Base-by-base conservation (phyloP, 73 alveolate genomes). In the Paraurostyla sp. region DNA sequence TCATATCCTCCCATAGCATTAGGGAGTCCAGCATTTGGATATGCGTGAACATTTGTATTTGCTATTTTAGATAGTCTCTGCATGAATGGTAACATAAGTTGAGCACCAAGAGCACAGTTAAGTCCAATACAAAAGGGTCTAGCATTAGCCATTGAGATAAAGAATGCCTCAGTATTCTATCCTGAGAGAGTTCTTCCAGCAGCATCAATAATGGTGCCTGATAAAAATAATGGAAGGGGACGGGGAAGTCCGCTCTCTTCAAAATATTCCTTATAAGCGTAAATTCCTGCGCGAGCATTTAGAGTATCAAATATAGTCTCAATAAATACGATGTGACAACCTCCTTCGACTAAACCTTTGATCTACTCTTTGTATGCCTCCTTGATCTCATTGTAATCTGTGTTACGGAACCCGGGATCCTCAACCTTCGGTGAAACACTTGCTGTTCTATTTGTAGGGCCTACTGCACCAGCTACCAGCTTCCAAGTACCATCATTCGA, bases 1-100 rank as follows among this genome's bases (percentile, higher is more conserved):
- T 95, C 98, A 75, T 95, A 95, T 48, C 97, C 98, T 22, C 98
- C 98, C 97, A 95, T 91, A 56, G 95, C 98, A 51, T 95, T 95
- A 7, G 98, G 98, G 56, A 95, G 87, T 35, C 98, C 98, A 13
- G 98, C 98, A 45, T 95, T 95, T 52, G 98, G 97, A 65, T 95
- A 95, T 45, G 97, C 98, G 46, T 95, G 98, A 90, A 92, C 93
- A 73, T 89, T 76, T 84, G 83, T 42, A 20, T 22, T 52, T 50
- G 96, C 89, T 60, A 93, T 68, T 58, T 87, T 91, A 0, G 93
- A 51, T 0, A 95, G 95, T 50, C 95, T 52, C 78, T 93, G 90
- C 46, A 88, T 52, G 93, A 95, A 95, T 35, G 96, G 97, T 48
- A 76, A 68, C 96, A 95, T 93, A 69, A 69, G 83, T 35, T 42